These are phyloP conservation scores for Dactylellina leptospora DNA, from an alignment of 2,329 filamentous ascomycete species.

Conservation along the genomic window DNA sequence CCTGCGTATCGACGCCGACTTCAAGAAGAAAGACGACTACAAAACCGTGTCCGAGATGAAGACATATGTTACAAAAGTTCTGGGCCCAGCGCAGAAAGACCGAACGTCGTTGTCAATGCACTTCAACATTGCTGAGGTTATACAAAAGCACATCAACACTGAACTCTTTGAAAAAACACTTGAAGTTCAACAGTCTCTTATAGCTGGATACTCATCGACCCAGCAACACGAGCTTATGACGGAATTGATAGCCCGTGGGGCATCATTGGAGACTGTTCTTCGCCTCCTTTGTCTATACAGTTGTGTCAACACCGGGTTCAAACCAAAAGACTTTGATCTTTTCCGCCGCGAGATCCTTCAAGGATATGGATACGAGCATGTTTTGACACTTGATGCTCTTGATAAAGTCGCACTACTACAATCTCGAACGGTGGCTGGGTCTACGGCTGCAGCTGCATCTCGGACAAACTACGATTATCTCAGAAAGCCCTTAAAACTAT, in stretches of 20 bases:
- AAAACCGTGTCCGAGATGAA: conserved; percentile 91
- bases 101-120: conserved; percentile 51
- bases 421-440: conserved; percentile 77
- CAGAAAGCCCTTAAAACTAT: conserved; percentile 84
- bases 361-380: conserved; percentile 93
- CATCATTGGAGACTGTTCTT: conserved; percentile 80
- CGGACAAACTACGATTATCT: conserved; percentile 92
- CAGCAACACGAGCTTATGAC: conserved; percentile 90
- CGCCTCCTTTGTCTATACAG: conserved; percentile 90
- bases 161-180: conserved; percentile 87
- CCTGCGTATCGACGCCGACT: conserved; percentile 82
- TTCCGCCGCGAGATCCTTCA: conserved; percentile 89
- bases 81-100: conserved; percentile 61
- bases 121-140: conserved; percentile 78
- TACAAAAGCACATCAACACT: conserved; percentile 88
- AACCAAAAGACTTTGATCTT: conserved; percentile 84
- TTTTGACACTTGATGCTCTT: conserved; percentile 85
- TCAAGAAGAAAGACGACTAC: conserved; percentile 83
- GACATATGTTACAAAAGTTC: conserved; percentile 93
- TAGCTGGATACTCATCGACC: conserved; percentile 85
- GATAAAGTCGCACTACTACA: conserved; percentile 90
- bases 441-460: conserved; percentile 70
- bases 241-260: conserved; percentile 89
- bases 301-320: conserved; percentile 86
- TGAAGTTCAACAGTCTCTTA: conserved; percentile 87